These are phyloP conservation scores for Incumbomyces delicatus DNA, from an alignment of 2,329 filamentous ascomycete species.

Conservation along the genomic window DNA sequence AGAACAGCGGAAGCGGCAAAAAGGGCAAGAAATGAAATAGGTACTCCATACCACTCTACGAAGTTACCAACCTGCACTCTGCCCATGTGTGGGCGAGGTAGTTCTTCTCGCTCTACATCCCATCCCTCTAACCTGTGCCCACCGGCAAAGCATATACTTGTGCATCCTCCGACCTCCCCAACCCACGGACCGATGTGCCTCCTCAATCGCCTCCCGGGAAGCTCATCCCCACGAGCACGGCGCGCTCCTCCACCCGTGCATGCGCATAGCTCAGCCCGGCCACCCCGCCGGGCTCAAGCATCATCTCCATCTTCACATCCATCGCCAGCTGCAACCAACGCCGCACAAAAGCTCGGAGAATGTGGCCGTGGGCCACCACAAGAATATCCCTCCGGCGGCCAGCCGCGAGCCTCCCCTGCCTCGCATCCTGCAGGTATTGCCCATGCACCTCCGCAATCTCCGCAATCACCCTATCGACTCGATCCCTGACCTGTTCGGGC, in stretches of 20 bases:
- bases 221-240: slow-evolving; percentile 33
- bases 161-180: too few species aligned
- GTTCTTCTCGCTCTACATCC: too few species aligned
- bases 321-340: slow-evolving; percentile 36
- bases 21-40: slow-evolving; percentile 12
- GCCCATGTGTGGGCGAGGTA: too few species aligned
- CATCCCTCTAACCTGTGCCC: background rate
- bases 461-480: slow-evolving; percentile 34
- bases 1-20: slow-evolving; percentile 4
- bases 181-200: background rate
- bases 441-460: slow-evolving; percentile 33
- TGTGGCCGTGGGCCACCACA: slow-evolving; percentile 34
- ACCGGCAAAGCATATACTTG: background rate
- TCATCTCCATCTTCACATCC: slow-evolving; percentile 33
- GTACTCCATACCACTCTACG: too few species aligned
- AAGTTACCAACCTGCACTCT: too few species aligned
- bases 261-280: slow-evolving; percentile 32
- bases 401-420: slow-evolving; percentile 7
- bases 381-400: slow-evolving; percentile 10
- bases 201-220: slow-evolving; percentile 8
- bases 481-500: slow-evolving; percentile 29
- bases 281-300: slow-evolving; percentile 37
- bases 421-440: slow-evolving; percentile 12
- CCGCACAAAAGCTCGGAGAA: slow-evolving; percentile 39
- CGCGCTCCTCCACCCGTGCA: slow-evolving; percentile 31